Evolutionary conservation across 495 filamentous ascomycete species (phyloP), one percentile per base, ranked within the genome.

Genomic region (Lasiosphaeria hispida): DNA sequence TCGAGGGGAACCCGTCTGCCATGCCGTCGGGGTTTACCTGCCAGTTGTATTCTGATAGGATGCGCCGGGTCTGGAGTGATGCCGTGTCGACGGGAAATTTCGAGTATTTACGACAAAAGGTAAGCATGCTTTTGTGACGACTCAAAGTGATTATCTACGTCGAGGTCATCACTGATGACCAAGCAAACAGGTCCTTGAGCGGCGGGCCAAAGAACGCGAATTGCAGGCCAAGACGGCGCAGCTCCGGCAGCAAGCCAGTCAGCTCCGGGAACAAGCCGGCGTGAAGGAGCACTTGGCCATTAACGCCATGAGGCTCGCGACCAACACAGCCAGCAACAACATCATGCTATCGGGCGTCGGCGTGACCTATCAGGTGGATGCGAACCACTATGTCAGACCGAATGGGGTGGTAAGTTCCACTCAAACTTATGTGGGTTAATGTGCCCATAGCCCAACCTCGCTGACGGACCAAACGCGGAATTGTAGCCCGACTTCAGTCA

Each of bases 401-500:
- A 60, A 23, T 39, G 51, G 58, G 7, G 23, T 55, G 34, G 58
- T 55, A 41, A 43, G 52, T 43, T 9, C 18, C 14, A 4, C 18
- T 33, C 4, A 23, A 11, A 8, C n/a, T 33, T 10, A 10, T 30
- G 11, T 15, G 23, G 23, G 23, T 30, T 30, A 30, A 30, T 30
- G 23, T 30, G 23, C 23, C 23, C 2, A 30, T 30, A 30, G 23
- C 23, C 23, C 23, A 30, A 30, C 23, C 13, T 48, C 0, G 30
- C 10, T 23, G 14, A 13, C 35, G n/a, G 11, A 23, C 7, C 18
- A 1, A 2, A 6, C 3, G 10, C n/a, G 17, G 3, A 35, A 13
- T 13, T 8, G 10, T 33, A 62, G 55, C 19, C 60, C 55, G 45
- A 63, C 44, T 63, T 63, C 38, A 55, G 42, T 39, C 49, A 59